Percentiles rank a stretch among this genome's conserved stretches.
Conservation (phyloP, 2,329 filamentous ascomycete species). For the Epichloe hybrida region DNA sequence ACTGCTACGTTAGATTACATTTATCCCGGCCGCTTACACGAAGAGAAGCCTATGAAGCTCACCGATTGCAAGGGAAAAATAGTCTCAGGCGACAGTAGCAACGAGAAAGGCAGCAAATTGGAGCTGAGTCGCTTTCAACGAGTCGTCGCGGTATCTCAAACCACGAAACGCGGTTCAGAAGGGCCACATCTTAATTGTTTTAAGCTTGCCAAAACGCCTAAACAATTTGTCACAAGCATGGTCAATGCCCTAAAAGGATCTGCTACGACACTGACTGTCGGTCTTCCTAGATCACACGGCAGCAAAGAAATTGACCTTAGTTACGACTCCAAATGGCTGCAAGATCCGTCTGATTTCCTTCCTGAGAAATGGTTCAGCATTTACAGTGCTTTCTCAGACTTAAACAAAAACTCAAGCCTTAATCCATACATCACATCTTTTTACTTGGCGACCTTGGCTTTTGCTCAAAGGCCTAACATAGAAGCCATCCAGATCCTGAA, state of each 20-base stretch:
- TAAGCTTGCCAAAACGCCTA: neutral
- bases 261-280: neutral
- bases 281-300: neutral
- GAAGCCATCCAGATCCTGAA: neutral
- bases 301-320: neutral
- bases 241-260: neutral
- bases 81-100: neutral
- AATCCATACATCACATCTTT: neutral
- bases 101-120: neutral
- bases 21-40: neutral
- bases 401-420: neutral
- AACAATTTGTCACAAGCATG: neutral
- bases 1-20: neutral
- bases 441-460: neutral
- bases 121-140: neutral
- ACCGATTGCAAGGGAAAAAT: neutral
- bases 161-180: neutral
- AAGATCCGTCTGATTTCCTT: neutral
- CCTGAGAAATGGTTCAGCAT: neutral
- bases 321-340: neutral
- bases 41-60: neutral
- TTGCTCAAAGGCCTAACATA: neutral
- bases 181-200: neutral
- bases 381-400: neutral
- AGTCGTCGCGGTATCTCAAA: neutral